Percentiles rank a stretch among this genome's conserved stretches.
phyloP scores from a whole-genome alignment of 306 rosid species.

The Acacia confusa region DNA sequence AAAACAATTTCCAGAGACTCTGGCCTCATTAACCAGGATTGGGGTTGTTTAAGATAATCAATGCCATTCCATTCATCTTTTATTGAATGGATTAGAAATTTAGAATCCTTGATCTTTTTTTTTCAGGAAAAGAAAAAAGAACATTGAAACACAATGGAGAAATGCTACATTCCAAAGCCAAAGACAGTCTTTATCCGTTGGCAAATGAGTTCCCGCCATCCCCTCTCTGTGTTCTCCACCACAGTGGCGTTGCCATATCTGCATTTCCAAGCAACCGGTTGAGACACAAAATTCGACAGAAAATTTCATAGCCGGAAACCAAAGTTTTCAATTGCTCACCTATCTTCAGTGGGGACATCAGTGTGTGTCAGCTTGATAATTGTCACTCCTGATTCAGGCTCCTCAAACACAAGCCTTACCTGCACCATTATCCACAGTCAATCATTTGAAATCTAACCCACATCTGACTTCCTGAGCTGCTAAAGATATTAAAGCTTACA shows the following conservation, averaged over 20 bases:
- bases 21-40: neutral
- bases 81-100: neutral
- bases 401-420: conserved; percentile 83
- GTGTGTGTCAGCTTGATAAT: conserved; percentile 69
- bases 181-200: conserved; percentile 88
- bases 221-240: conserved; percentile 95
- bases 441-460: neutral
- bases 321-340: conserved; percentile 44
- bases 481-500: conserved; percentile 37
- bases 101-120: neutral
- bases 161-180: conserved; percentile 79
- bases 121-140: neutral
- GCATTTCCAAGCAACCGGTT: conserved; percentile 25
- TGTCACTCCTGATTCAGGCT: conserved; percentile 84
- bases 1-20: neutral
- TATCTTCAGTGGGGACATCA: conserved; percentile 88
- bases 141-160: conserved; percentile 3
- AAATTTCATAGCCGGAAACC: neutral
- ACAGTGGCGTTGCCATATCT: conserved; percentile 95
- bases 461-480: neutral
- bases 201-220: conserved; percentile 96
- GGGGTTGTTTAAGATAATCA: neutral
- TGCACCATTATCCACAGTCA: conserved; percentile 29
- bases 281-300: neutral
- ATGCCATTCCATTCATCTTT: neutral